Base-by-base conservation (phyloP, 2,329 filamentous ascomycete genomes). In the Cercospora sesami region DNA sequence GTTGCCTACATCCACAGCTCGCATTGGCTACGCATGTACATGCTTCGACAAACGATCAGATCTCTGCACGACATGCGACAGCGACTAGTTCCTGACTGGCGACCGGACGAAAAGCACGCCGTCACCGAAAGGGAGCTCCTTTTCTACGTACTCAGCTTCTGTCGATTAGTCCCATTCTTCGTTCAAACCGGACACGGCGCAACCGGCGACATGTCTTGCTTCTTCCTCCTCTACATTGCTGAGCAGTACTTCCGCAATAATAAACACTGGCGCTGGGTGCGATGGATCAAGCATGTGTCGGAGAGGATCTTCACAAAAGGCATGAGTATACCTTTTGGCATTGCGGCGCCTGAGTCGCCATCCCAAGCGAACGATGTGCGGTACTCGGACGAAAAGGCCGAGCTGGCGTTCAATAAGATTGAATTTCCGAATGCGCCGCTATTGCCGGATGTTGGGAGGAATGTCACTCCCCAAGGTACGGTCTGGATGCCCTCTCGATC, bases 11-110 rank as follows among this genome's bases (percentile, higher is more conserved):
- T 77, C 8, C 67, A 72, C 42, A 70, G 66, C 23, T 68, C 73
- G 36, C 75, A 76, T 65, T 77, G 75, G 75, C 64, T 73, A 1
- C 68, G 69, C 31, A 72, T 76, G 69, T 71, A 72, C 64, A 69
- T 69, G 53, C 67, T 77, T 21, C 70, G 75, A 26, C 60, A 36
- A 33, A 68, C 64, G 8, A 71, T 71, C n/a, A 65, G 68, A 21
- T 67, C 64, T 21, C 65, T 74, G 31, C 69, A 72, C 59, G 59
- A 65, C 23, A 51, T 64, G 21, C 68, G 71, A 5, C 68, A 69
- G 33, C 64, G 59, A 10, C 16, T 73, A 3, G 67, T 71, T 8
- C 51, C 45, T 5, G 48, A 31, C 51, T 75, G 73, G 73, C 62
- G 39, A 9, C 71, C 72, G 1, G 33, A 57, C 18, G 14, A 45